A percentile compares a stretch with the other conserved stretches of the same genome.
These are phyloP conservation scores for Phylloporus sp. DNA, from an alignment of 768 basidiomycete genomes.

Conservation along the genomic window DNA sequence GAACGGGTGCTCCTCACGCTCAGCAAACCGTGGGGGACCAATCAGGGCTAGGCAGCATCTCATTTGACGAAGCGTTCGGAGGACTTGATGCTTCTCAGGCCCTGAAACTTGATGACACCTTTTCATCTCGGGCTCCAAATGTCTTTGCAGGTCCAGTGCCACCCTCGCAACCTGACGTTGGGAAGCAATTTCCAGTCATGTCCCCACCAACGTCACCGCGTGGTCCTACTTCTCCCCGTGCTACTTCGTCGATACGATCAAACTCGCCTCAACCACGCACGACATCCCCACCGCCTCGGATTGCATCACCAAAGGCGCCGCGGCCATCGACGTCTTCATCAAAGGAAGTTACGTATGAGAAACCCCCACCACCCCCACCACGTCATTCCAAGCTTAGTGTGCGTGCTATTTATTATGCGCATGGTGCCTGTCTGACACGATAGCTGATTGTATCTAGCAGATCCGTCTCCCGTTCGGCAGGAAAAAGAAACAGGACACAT, in stretches of 20 bases:
- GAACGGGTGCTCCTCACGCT: slow-evolving; percentile 7
- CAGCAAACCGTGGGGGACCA: slow-evolving; percentile 14
- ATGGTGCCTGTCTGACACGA: not conserved
- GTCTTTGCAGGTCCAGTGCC: slow-evolving; percentile 23
- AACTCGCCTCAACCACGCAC: slow-evolving; percentile 42
- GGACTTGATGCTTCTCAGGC: slow-evolving; percentile 38
- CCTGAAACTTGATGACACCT: slow-evolving; percentile 39
- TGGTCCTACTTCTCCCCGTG: slow-evolving; percentile 28
- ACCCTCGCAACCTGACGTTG: slow-evolving; percentile 13
- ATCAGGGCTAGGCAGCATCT: slow-evolving; percentile 22
- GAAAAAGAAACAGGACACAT: slow-evolving; percentile 62
- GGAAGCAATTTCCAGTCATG: slow-evolving; percentile 35
- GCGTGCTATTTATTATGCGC: slow-evolving; percentile 31
- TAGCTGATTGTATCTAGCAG: slow-evolving; percentile 27
- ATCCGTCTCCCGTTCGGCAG: slow-evolving; percentile 77
- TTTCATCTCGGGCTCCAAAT: slow-evolving; percentile 34
- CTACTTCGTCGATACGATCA: slow-evolving; percentile 27
- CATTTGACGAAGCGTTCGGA: slow-evolving; percentile 58
- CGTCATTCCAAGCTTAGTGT: slow-evolving; percentile 77
- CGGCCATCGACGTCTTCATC: slow-evolving; percentile 60
- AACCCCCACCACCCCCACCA: slow-evolving; percentile 46
- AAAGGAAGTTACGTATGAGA: slow-evolving; percentile 48
- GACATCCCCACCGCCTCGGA: slow-evolving; percentile 49
- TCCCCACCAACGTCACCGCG: slow-evolving; percentile 42
- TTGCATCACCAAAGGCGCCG: slow-evolving; percentile 49